Evolutionary conservation across 2,329 filamentous ascomycete genomes (phyloP), one percentile per base, ranked within the genome.

Genomic region (Botrytis squamosa): DNA sequence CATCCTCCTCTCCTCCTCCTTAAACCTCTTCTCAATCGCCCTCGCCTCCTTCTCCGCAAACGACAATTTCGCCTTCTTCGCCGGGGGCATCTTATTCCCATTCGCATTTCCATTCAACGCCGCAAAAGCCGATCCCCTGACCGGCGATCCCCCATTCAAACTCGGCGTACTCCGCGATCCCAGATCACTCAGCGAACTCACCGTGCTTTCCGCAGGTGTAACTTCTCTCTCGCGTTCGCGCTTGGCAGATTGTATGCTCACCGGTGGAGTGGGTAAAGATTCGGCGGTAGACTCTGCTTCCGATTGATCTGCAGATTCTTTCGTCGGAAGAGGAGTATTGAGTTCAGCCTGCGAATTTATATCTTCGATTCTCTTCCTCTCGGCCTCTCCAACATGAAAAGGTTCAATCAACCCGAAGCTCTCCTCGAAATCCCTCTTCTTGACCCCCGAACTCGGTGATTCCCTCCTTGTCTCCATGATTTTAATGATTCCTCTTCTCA

Each of bases 41-140:
- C 86, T 87, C 64, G 75, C 69, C 73, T 80, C 79, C 67, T 78
- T 80, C 70, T 81, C 79, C 12, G 70, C 73, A 75, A 79, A 78
- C 9, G 76, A 77, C 18, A 80, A 71, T 60, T 80, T 81, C 1
- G 72, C 40, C 60, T 75, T 80, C 75, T 80, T 80, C 0, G 75
- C 62, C 7, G 78, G 76, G 12, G 77, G 78, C 22, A 74, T 70
- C 14, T 74, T 73, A 49, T 65, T 72, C 49, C 74, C 76, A 67
- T 46, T 52, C 1, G 46, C 46, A 71, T 77, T 75, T 22, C 68
- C 71, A 65, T 73, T 65, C 59, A 80, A 62, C 4, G 75, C 75
- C 25, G 75, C 73, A 55, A 79, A 78, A 8, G 80, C 77, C 22
- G 72, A 66, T 9, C 33, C 38, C 16, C 62, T 25, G 60, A 60